A percentile compares a stretch with the other conserved stretches of the same genome.
phyloP scores from a whole-genome alignment of 2,329 filamentous ascomycete genomes.

The Colletotrichum lindemuthianum region DNA sequence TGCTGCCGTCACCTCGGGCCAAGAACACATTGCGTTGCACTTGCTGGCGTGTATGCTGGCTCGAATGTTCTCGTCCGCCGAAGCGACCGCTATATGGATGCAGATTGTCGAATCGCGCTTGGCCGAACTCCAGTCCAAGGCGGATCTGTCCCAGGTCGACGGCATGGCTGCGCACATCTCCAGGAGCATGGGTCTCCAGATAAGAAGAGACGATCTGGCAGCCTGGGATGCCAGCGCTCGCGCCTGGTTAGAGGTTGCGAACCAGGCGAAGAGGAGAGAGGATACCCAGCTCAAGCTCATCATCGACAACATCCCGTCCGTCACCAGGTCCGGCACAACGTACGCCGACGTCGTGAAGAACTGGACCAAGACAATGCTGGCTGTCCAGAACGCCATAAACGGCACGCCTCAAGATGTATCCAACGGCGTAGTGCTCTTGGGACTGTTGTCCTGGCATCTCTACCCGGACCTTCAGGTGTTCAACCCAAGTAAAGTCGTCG shows the following conservation, averaged over 20 bases:
- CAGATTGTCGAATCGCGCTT: constrained; percentile 40
- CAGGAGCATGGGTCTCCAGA: constrained; percentile 9
- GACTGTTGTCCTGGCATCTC: constrained; percentile 18
- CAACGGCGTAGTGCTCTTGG: constrained; percentile 1
- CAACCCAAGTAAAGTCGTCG: neutral
- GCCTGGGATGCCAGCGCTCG: constrained; percentile 50
- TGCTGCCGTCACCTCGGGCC: constrained; percentile 49
- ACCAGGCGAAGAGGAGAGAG: constrained; percentile 36
- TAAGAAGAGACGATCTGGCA: constrained; percentile 27
- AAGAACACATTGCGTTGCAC: constrained; percentile 42
- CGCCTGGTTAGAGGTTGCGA: constrained; percentile 45
- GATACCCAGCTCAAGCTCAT: constrained; percentile 41
- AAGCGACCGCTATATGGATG: constrained; percentile 43
- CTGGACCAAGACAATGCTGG: neutral
- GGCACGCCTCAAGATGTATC: neutral
- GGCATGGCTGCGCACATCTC: constrained; percentile 27
- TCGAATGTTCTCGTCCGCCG: constrained; percentile 37
- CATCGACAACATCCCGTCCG: constrained; percentile 34
- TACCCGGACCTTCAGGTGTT: constrained; percentile 2
- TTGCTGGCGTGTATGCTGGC: constrained; percentile 46
- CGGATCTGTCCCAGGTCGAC: constrained; percentile 28
- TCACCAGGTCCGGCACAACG: neutral
- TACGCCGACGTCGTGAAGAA: neutral
- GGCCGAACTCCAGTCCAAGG: constrained; percentile 15
- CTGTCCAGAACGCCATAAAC: neutral